These are phyloP conservation scores for Hypoxylon trugodes DNA, from an alignment of 495 filamentous ascomycete genomes.

Conservation along the genomic window DNA sequence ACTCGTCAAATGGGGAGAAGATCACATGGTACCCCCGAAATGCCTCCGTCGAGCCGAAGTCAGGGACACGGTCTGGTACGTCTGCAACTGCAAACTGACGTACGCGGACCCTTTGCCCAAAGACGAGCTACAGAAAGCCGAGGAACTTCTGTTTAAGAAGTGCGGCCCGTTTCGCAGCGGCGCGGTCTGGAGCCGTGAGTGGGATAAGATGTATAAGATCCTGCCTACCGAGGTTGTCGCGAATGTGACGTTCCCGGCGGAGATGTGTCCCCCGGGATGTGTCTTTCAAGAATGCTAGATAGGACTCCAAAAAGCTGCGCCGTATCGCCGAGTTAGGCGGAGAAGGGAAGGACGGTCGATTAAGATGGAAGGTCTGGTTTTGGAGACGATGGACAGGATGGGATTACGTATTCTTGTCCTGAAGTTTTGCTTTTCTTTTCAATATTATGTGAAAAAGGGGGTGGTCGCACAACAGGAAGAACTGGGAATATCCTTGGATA, in stretches of 20 bases:
- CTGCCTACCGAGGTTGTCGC: not conserved
- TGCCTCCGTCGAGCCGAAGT: not conserved
- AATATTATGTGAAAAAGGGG: too few species aligned
- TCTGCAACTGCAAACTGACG: constrained; percentile 14
- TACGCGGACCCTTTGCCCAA: not conserved
- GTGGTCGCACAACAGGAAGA: too few species aligned
- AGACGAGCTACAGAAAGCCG: not conserved
- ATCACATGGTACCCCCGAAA: not conserved
- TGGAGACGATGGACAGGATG: too few species aligned
- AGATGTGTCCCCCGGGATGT: not conserved
- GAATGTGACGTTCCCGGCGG: not conserved
- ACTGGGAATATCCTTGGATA: too few species aligned
- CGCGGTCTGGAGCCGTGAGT: not conserved
- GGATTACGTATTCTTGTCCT: too few species aligned
- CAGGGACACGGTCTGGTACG: not conserved
- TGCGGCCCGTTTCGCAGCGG: constrained; percentile 1
- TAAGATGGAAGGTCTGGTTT: too few species aligned
- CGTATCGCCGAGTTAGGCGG: too few species aligned
- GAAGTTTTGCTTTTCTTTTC: too few species aligned
- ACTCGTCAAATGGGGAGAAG: not conserved
- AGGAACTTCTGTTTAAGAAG: not conserved
- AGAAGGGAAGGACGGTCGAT: too few species aligned
- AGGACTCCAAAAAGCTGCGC: not conserved
- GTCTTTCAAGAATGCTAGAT: too few species aligned
- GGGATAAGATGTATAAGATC: constrained; percentile 11